Evolutionary conservation across 257 asterid genomes (phyloP).

Genomic region (Coffea canephora): DNA sequence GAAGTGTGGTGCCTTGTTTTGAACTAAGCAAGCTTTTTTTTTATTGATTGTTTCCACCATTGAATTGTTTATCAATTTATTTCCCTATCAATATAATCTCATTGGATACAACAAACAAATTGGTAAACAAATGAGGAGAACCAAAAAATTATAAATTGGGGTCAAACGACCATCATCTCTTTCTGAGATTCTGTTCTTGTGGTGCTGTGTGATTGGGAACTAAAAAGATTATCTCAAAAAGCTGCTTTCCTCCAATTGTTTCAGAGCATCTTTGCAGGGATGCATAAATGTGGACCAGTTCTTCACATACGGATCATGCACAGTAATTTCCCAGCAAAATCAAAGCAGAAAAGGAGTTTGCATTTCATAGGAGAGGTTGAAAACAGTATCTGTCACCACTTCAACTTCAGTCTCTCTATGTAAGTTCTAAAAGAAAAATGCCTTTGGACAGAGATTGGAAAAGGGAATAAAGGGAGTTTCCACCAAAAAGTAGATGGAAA

Average conservation of each 20-base stretch:
- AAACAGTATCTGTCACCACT: conserved; percentile 25
- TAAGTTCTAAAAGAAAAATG: conserved; percentile 10
- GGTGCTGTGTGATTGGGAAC: conserved; percentile 66
- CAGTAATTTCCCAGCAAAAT: conserved; percentile 15
- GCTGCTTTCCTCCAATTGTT: conserved; percentile 53
- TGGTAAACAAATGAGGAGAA: conserved; percentile 5
- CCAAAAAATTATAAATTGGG: neutral
- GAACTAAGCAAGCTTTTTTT: conserved; percentile 23
- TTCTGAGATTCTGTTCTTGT: conserved; percentile 84
- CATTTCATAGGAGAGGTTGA: conserved; percentile 12
- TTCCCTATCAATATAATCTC: conserved; percentile 25
- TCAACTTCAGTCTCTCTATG: conserved; percentile 20
- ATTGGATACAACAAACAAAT: conserved; percentile 41
- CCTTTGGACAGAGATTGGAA: conserved; percentile 14
- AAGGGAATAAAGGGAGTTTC: conserved; percentile 25
- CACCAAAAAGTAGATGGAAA: conserved; percentile 28
- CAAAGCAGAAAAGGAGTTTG: conserved; percentile 6
- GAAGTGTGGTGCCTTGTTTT: conserved; percentile 26
- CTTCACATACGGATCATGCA: conserved; percentile 41
- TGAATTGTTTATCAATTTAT: conserved; percentile 25
- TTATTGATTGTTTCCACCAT: conserved; percentile 20
- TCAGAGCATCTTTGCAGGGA: conserved; percentile 61
- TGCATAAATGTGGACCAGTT: conserved; percentile 27
- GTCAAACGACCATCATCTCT: conserved; percentile 57
- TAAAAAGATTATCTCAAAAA: conserved; percentile 42